A percentile compares a stretch with the other conserved stretches of the same genome.
Conservation (phyloP, 2,329 filamentous ascomycete species). For the Lachnellula hyalina region DNA sequence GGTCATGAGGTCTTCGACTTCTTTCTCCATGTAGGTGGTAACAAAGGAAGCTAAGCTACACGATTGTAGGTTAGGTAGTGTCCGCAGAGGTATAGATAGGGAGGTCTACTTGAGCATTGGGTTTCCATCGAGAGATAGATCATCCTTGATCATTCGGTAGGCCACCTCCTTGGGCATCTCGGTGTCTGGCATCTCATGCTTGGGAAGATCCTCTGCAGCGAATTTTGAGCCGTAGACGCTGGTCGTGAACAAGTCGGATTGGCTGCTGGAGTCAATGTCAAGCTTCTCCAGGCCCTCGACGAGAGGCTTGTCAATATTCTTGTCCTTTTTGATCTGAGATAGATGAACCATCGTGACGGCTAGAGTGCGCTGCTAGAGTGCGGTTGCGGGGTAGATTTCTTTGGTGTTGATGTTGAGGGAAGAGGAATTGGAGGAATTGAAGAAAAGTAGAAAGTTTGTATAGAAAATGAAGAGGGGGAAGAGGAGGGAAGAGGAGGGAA, state of each 20-base stretch:
- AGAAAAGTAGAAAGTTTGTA: neutral
- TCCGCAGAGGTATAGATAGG: neutral
- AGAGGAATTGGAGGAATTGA: neutral
- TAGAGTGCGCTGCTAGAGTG: neutral
- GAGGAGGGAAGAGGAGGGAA: neutral
- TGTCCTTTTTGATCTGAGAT: conserved; percentile 34
- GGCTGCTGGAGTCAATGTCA: conserved; percentile 31
- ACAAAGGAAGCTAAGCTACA: conserved; percentile 82
- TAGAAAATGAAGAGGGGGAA: neutral
- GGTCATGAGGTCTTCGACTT: conserved; percentile 92
- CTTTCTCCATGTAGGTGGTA: conserved; percentile 96
- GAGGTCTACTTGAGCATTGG: conserved; percentile 70
- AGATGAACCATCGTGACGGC: conserved; percentile 43
- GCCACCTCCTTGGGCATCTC: conserved; percentile 91
- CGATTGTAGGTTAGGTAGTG: conserved; percentile 5
- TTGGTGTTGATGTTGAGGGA: neutral
- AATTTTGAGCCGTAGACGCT: conserved; percentile 80
- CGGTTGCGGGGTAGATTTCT: neutral
- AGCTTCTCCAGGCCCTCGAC: conserved; percentile 42
- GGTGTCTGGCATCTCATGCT: conserved; percentile 77
- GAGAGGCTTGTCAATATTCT: conserved; percentile 19
- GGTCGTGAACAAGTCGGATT: conserved; percentile 26
- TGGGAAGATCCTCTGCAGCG: conserved; percentile 74
- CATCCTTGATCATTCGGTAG: conserved; percentile 97
- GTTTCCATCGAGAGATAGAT: conserved; percentile 85